A percentile compares a stretch with the other conserved stretches of the same genome.
phyloP scores from a whole-genome alignment of 2,329 filamentous ascomycete genomes.

The Trichoderma citrinoviride region DNA sequence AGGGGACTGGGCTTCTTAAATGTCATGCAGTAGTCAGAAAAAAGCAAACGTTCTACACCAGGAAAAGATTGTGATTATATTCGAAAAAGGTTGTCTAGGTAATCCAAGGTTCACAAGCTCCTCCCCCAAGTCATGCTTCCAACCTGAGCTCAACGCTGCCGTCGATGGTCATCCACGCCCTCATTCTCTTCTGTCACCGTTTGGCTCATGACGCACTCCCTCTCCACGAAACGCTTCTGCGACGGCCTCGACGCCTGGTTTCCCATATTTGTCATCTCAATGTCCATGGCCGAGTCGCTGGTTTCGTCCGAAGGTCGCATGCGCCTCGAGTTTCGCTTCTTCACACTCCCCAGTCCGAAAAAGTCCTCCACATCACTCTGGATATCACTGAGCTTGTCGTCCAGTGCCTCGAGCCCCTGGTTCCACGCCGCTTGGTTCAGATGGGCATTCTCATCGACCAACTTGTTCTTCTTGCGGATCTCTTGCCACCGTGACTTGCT shows the following conservation, averaged over 20 bases:
- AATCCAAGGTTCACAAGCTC: not conserved
- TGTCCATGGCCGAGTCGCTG: slow-evolving; percentile 31
- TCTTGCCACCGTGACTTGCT: slow-evolving; percentile 68
- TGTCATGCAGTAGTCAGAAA: not conserved
- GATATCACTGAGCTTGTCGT: slow-evolving; percentile 39
- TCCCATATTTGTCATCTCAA: slow-evolving; percentile 34
- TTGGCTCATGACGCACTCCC: slow-evolving; percentile 40
- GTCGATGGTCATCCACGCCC: slow-evolving; percentile 18
- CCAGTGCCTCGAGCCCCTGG: slow-evolving; percentile 38
- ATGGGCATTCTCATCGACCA: slow-evolving; percentile 48
- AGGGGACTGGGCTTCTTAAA: not conserved
- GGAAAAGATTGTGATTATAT: slow-evolving; percentile 21
- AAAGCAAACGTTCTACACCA: too few species aligned
- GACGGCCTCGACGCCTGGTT: slow-evolving; percentile 22
- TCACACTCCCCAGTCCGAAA: slow-evolving; percentile 29
- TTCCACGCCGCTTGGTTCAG: slow-evolving; percentile 38
- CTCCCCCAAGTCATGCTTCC: not conserved
- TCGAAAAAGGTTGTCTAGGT: slow-evolving; percentile 27
- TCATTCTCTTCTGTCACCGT: slow-evolving; percentile 36
- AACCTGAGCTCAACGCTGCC: not conserved
- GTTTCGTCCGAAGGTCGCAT: slow-evolving; percentile 32
- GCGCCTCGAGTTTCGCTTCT: slow-evolving; percentile 27
- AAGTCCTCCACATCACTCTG: slow-evolving; percentile 35
- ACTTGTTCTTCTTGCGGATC: slow-evolving; percentile 59
- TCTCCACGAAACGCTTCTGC: slow-evolving; percentile 30